Evolutionary conservation across 1,284 basidiomycete genomes (phyloP), one percentile per base, ranked within the genome.

Genomic region (Butyriboletus appendiculatus): DNA sequence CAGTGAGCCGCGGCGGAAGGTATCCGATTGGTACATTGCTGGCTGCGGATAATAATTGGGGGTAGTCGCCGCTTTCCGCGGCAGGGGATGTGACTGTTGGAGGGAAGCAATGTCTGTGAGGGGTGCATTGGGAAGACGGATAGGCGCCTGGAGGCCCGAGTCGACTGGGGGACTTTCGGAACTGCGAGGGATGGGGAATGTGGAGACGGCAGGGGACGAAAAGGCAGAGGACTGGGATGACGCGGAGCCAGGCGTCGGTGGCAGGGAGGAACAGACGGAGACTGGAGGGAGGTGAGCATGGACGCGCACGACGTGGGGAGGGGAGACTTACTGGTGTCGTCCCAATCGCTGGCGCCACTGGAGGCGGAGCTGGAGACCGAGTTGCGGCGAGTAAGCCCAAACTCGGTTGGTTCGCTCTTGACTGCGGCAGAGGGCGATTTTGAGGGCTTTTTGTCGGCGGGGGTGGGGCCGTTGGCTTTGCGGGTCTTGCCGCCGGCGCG

Each of bases 401-500:
- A 73, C 56, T 85, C 84, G 51, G 70, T 71, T 10, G 80, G 78
- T 68, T 88, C 86, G 72, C 83, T 85, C 78, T 88, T 89, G 60
- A 88, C 74, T 49, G 76, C 44, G 32, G 74, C 54, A 5, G 45
- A 42, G 0, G 44, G 22, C 0, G 59, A 38, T 50, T 73, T 79
- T 16, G 70, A 62, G 8, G 62, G 65, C 62, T 76, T 74, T 56
- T 76, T 74, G 61, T 76, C 73, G 11, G 69, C 61, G 28, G 63
- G 58, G 33, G 59, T 20, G 69, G 44, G 30, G 10, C 75, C 70
- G 77, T 82, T 39, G 73, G 74, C 70, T 84, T 69, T 90, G 56
- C 89, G 78, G n/a, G 85, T 81, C 73, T 91, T 92, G 72, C 86
- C 87, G 11, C 89, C 89, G 0, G 88, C 85, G 5, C 90, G 83